Percentiles rank a stretch among this genome's conserved stretches.
phyloP scores from a whole-genome alignment of 148 eudicot species.

The Camellia lanceoleosa region DNA sequence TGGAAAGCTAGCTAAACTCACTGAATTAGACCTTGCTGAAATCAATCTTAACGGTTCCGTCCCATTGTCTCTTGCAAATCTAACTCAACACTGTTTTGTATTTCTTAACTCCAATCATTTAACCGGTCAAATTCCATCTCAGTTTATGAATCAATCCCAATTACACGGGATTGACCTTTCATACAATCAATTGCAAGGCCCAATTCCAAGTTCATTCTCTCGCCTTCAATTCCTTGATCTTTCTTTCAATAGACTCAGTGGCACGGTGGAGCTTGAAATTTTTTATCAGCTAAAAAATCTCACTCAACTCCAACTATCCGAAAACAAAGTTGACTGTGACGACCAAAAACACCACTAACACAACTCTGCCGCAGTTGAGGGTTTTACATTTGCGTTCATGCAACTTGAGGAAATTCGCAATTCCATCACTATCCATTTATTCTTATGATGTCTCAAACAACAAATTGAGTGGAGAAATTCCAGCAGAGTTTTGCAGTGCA shows the following conservation, averaged over 20 bases:
- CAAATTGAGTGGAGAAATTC: slow-evolving; percentile 22
- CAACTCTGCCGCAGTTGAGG: not conserved
- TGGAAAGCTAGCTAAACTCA: no score
- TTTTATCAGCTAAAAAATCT: slow-evolving; percentile 3
- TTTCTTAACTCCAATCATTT: no score
- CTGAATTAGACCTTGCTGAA: no score
- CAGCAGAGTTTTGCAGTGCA: slow-evolving; percentile 21
- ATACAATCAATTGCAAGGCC: no score
- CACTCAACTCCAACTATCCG: not conserved
- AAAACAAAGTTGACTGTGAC: slow-evolving; percentile 5
- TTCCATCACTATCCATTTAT: not conserved
- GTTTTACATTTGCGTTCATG: not conserved
- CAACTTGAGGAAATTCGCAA: slow-evolving; percentile 5
- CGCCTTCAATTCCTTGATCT: not conserved
- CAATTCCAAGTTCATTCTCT: no score
- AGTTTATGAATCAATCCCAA: no score
- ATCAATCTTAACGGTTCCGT: not conserved
- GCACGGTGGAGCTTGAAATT: not conserved
- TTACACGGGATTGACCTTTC: no score
- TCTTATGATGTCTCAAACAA: slow-evolving; percentile 13
- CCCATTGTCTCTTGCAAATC: slow-evolving; percentile 21
- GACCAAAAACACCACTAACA: not conserved
- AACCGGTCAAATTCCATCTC: no score
- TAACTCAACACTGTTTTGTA: not conserved
- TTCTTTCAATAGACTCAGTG: not conserved